Conservation (phyloP, 495 filamentous ascomycete genomes). For the Daldinia childiae region DNA sequence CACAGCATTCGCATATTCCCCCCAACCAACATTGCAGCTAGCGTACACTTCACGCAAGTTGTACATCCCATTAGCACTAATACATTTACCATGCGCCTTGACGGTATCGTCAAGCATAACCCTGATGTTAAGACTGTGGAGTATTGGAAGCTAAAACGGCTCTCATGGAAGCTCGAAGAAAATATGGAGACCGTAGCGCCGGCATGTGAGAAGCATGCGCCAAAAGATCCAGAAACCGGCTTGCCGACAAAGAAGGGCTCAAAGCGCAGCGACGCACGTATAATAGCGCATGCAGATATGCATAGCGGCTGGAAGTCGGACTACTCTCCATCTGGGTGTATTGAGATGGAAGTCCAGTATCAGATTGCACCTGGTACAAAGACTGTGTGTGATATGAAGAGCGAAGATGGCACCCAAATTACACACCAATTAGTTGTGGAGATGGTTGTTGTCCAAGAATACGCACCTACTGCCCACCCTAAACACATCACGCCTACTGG, state of each 20-base stretch:
- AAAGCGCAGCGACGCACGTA: conserved; percentile 77
- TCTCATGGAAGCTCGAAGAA: conserved; percentile 95
- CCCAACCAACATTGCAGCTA: conserved; percentile 89
- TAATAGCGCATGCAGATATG: conserved; percentile 77
- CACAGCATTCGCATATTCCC: conserved; percentile 93
- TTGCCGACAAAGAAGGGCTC: conserved; percentile 71
- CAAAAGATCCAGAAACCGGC: conserved; percentile 64
- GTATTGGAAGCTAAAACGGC: conserved; percentile 88
- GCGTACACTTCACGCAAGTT: conserved; percentile 79
- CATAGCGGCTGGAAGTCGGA: conserved; percentile 97
- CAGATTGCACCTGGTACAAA: conserved; percentile 64
- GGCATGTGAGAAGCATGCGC: conserved; percentile 79
- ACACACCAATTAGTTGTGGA: conserved; percentile 89
- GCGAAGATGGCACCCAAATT: conserved; percentile 78
- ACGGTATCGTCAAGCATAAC: conserved; percentile 76
- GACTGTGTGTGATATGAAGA: conserved; percentile 76
- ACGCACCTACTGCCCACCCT: conserved; percentile 74
- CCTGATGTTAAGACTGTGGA: conserved; percentile 59
- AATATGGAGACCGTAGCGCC: conserved; percentile 79
- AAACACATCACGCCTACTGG: conserved; percentile 84
- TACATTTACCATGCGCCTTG: conserved; percentile 78
- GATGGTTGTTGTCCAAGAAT: conserved; percentile 94
- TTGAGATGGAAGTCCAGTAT: conserved; percentile 85
- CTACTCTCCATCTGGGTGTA: conserved; percentile 72
- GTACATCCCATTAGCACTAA: conserved; percentile 90